Evolutionary conservation across 2,329 filamentous ascomycete species (phyloP).

Genomic region (Tolypocladium nubicola): DNA sequence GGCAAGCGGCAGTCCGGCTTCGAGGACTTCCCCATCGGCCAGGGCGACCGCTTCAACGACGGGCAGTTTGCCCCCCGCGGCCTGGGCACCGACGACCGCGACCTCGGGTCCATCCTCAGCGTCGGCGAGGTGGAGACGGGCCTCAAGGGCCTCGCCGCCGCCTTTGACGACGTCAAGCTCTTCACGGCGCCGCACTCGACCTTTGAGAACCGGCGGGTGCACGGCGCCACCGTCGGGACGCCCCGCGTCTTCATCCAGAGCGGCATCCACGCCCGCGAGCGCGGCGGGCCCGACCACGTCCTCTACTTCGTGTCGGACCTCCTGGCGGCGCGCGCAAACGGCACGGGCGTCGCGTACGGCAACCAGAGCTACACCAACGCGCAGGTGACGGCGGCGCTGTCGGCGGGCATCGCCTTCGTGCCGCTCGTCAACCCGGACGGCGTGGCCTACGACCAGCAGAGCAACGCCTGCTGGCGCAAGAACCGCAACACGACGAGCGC

Average conservation of each 20-base stretch:
- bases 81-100: constrained; percentile 20
- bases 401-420: constrained; percentile 41
- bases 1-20: constrained; percentile 1
- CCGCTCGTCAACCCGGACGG: constrained; percentile 45
- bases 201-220: constrained; percentile 27
- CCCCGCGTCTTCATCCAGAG: constrained; percentile 42
- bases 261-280: constrained; percentile 46
- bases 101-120: constrained; percentile 32
- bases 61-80: constrained; percentile 25
- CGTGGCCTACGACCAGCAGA: constrained; percentile 38
- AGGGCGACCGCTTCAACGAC: constrained; percentile 29
- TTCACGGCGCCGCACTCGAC: constrained; percentile 33
- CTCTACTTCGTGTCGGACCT: constrained; percentile 49
- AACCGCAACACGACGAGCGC: constrained; percentile 37
- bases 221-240: constrained; percentile 32
- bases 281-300: constrained; percentile 44
- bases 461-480: constrained; percentile 43
- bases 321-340: constrained; percentile 37
- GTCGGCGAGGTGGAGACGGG: constrained; percentile 32
- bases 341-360: constrained; percentile 40
- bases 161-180: constrained; percentile 26
- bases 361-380: constrained; percentile 37
- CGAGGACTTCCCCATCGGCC: constrained; percentile 23
- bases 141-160: constrained; percentile 27
- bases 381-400: constrained; percentile 39